Conservation (phyloP, 2,329 filamentous ascomycete genomes). For the Colletotrichum godetiae region DNA sequence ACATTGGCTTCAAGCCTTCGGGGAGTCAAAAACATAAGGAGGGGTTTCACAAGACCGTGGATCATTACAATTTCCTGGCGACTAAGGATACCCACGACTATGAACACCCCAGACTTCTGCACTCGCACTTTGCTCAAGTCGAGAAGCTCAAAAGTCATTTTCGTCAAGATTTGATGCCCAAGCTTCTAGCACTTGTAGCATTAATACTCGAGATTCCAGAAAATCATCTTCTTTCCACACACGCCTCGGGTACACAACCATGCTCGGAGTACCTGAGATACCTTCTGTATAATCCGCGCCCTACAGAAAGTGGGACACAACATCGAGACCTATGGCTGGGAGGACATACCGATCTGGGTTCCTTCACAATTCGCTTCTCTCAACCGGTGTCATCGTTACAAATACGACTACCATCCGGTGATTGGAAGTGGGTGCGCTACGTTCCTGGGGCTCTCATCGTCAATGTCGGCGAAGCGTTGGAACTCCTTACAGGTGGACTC, state of each 20-base stretch:
- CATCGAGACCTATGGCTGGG: conserved; percentile 34
- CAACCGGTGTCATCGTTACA: conserved; percentile 64
- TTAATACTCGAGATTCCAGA: background rate
- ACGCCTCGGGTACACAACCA: background rate
- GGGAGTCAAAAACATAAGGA: background rate
- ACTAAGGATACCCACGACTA: background rate
- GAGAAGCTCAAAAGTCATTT: background rate
- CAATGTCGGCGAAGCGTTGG: conserved; percentile 49
- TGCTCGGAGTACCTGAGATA: conserved; percentile 3
- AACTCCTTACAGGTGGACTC: conserved; percentile 41
- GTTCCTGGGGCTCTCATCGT: conserved; percentile 56
- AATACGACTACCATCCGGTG: conserved; percentile 49
- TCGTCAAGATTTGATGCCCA: background rate
- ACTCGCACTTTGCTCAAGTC: background rate
- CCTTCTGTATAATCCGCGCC: background rate
- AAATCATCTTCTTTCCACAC: background rate
- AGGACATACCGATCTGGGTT: conserved; percentile 62
- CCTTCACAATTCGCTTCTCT: conserved; percentile 63
- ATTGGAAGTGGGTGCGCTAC: conserved; percentile 58
- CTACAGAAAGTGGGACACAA: background rate
- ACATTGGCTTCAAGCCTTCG: background rate
- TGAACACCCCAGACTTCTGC: background rate
- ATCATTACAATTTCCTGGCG: background rate
- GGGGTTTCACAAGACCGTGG: background rate
- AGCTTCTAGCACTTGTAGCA: background rate